Base-by-base conservation (phyloP, 805 yeast species). In the Yarrowia sp. region DNA sequence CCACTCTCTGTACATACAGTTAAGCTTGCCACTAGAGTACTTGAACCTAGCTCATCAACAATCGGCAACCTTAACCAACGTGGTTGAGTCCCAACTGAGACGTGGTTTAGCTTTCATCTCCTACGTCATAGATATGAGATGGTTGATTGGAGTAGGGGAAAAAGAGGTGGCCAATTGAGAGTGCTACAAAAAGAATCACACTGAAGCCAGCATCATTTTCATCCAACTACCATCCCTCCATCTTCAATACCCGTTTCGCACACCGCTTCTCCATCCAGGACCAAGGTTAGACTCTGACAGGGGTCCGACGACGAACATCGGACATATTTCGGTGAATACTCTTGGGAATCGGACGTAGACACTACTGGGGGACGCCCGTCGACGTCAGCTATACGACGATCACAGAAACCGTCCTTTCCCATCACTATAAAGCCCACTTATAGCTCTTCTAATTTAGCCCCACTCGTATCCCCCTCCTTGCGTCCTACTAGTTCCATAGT, bases 61-160 rank as follows among this genome's bases (percentile, higher is more conserved):
- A 52, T 52, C 58, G 43, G 11, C 58, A 52, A 52, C 58, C 58
- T 52, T 52, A 52, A 52, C 58, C 58, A 52, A 52, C 58, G 43
- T 36, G 58, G 58, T 38, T 36, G 58, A 19, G 16, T 16, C n/a
- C 14, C 43, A 16, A 36, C 58, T 38, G 19, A 36, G 15, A 16
- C 11, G 11, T 35, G 5, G 15, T 52, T n/a, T n/a, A 12, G 32
- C 43, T 52, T 52, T 52, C 58, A 52, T 52, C 42, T 52, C 58
- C 58, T 43, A 50, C 56, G 56, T 50, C 56, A 50, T 32, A 26
- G 38, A 50, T 49, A 9, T 49, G 7, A 19, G 19, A 19, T 19
- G 19, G 19, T 19, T 19, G 19, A 19, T 1, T 19, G 19, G 19
- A 19, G 19, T 19, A 19, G 1, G 19, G 19, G 19, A 1, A 1